Percentiles rank a stretch among this genome's conserved stretches.
These are phyloP conservation scores for Gnetum montanum DNA, from an alignment of 75 land plant species.

Conservation along the genomic window DNA sequence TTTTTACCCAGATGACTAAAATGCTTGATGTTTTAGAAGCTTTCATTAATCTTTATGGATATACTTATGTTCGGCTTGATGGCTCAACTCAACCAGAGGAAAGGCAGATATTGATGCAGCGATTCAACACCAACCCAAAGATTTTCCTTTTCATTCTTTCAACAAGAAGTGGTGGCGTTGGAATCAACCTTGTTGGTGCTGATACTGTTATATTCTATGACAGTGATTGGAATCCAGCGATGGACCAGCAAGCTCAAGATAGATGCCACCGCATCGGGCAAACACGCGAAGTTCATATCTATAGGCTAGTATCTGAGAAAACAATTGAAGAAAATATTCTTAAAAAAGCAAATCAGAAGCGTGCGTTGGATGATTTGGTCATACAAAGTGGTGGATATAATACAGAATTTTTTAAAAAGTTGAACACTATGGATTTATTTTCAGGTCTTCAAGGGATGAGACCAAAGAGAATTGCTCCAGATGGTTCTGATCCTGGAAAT, in stretches of 20 bases:
- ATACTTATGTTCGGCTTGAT: slow-evolving; percentile 96
- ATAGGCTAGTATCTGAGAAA: slow-evolving; percentile 87
- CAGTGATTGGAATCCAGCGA: slow-evolving; percentile 99
- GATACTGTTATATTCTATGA: slow-evolving; percentile 99
- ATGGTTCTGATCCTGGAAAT: slow-evolving; percentile 1
- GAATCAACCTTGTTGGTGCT: slow-evolving; percentile 96
- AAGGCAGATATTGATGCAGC: slow-evolving; percentile 95
- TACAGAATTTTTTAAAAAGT: slow-evolving; percentile 98
- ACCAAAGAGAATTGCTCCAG: background rate
- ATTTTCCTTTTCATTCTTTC: slow-evolving; percentile 93
- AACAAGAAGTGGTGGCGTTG: slow-evolving; percentile 99
- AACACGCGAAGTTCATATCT: slow-evolving; percentile 97
- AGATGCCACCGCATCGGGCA: slow-evolving; percentile 98
- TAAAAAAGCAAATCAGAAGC: slow-evolving; percentile 98
- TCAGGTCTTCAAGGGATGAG: slow-evolving; percentile 50
- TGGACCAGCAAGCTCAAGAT: slow-evolving; percentile 99
- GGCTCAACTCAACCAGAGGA: slow-evolving; percentile 99
- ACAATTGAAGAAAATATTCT: slow-evolving; percentile 98
- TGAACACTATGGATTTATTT: slow-evolving; percentile 90
- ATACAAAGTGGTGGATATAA: slow-evolving; percentile 98
- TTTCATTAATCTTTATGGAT: slow-evolving; percentile 95
- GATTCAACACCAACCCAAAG: slow-evolving; percentile 96
- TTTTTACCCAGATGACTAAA: slow-evolving; percentile 99
- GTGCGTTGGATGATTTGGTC: slow-evolving; percentile 92
- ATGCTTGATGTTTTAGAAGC: slow-evolving; percentile 97